Evolutionary conservation across 2,329 filamentous ascomycete genomes (phyloP).

Genomic region (Xylariaceae sp.): DNA sequence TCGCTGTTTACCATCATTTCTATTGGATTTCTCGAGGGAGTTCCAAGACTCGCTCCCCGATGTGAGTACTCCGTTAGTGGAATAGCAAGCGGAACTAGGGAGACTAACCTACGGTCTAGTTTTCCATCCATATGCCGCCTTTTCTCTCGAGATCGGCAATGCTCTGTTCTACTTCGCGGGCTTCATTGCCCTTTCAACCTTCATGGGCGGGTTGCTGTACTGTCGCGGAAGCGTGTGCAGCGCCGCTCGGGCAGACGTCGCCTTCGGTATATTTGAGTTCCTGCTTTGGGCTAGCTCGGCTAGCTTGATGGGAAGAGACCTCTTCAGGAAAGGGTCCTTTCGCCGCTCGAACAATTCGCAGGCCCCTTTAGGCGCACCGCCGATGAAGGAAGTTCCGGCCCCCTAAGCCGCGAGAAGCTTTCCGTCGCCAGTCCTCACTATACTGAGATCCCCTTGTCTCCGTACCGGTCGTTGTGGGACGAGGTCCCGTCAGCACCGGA

Average conservation of each 20-base stretch:
- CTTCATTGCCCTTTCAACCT: slow-evolving; percentile 64
- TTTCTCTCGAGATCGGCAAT: slow-evolving; percentile 60
- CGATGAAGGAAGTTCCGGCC: slow-evolving; percentile 49
- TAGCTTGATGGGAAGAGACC: slow-evolving; percentile 53
- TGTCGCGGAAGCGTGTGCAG: slow-evolving; percentile 65
- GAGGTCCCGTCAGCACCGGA: slow-evolving; percentile 23
- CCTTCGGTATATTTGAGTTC: slow-evolving; percentile 61
- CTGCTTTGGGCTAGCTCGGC: slow-evolving; percentile 59
- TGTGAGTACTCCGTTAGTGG: slow-evolving; percentile 37
- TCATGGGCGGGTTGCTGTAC: slow-evolving; percentile 61
- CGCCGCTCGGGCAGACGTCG: slow-evolving; percentile 60
- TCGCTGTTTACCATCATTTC: slow-evolving; percentile 62
- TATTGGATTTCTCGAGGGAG: slow-evolving; percentile 59
- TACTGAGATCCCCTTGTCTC: slow-evolving; percentile 42
- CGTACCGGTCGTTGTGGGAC: slow-evolving; percentile 37
- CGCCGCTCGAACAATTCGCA: slow-evolving; percentile 27
- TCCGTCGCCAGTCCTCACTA: slow-evolving; percentile 33
- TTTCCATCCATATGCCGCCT: slow-evolving; percentile 55
- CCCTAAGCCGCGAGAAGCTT: slow-evolving; percentile 35
- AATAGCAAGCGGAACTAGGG: not conserved
- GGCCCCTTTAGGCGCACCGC: slow-evolving; percentile 38
- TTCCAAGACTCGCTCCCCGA: slow-evolving; percentile 53
- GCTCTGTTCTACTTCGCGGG: slow-evolving; percentile 64
- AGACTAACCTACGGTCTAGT: slow-evolving; percentile 37
- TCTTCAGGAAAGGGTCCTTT: slow-evolving; percentile 54